Evolutionary conservation across 371 early-diverging fungal species (phyloP), one percentile per base, ranked within the genome.

Genomic region (Mucor mucedo): DNA sequence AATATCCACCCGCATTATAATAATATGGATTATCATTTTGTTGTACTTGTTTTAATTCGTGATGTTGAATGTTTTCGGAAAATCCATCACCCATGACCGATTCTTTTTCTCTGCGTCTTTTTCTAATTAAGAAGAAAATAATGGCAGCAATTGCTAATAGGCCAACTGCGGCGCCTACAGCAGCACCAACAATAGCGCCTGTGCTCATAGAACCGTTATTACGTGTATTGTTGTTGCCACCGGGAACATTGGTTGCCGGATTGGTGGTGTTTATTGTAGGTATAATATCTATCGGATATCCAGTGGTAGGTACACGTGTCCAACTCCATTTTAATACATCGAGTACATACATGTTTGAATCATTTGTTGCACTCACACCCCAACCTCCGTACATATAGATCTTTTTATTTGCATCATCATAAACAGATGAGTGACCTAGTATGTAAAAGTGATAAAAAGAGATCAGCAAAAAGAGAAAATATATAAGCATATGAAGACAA

Each of bases 351-450:
- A 73, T 67, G 35, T 65, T 65, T n/a, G 64, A 55, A 55, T 71
- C 70, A 30, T 67, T 66, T 3, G 59, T 67, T n/a, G 67, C 62
- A 35, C 44, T 62, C n/a, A 60, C 62, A 21, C 76, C 73, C 76
- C 74, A 77, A 29, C 76, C 72, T 52, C 77, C 74, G 65, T 60
- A 79, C 16, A 73, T 76, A 41, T 71, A 75, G 3, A 75, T 41
- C 48, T 71, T 70, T 13, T 69, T 66, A 13, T 57, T 65, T 4
- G 35, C 40, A 29, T 66, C 52, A 56, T 76, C 77, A 6, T 71
- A 54, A 9, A 75, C 80, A 33, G 80, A 63, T 5, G 77, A 65
- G 60, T 79, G 80, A 29, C 79, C 78, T 78, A 62, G 16, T 59
- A 21, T 21, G 21, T 21, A 21, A 21, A 21, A 21, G 21, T 21